Base-by-base conservation (phyloP, 495 filamentous ascomycete genomes). In the Astrothelium macrocarpum region DNA sequence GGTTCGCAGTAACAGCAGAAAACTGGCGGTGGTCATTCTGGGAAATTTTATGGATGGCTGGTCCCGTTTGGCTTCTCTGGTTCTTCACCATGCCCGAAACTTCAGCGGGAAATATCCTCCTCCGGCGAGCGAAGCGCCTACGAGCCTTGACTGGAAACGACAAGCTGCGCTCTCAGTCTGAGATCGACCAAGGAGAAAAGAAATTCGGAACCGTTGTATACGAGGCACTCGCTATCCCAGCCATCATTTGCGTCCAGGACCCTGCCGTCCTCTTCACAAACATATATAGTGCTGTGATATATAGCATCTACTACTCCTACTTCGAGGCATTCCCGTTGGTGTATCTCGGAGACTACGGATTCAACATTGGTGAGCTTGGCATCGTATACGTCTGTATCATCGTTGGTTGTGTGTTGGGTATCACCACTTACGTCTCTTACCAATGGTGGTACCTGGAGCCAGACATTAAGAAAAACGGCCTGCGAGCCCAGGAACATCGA, bases 251-350 rank as follows among this genome's bases (percentile, higher is more conserved):
- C 16, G 70, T 86, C 71, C 82, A 82, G 64, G 83, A 87, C 61
- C 82, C 84, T 0, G 80, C 82, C 45, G 77, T 88, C 14, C 69
- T 81, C 4, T 86, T 85, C 76, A 75, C 80, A 1, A 79, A 82
- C 65, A 53, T 82, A 60, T 87, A 87, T 73, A 85, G 80, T 4
- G 78, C 80, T 18, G 76, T 87, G 62, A 80, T 80, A 60, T 85
- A 87, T 73, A 81, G 79, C 29, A 86, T 86, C 71, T 85, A 82
- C 73, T 87, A 87, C 73, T 80, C 77, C 65, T 86, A 85, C 78
- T 87, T 87, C 76, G 85, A 88, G 71, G 83, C 81, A 65, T 87
- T 89, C 76, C 85, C 85, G 0, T 74, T 88, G 28, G 84, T 88
- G 60, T 89, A 85, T 72, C 76, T 77, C 0, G 75, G 73, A 58